phyloP scores from a whole-genome alignment of 106 monocot species.

The Dioscorea zingiberensis region DNA sequence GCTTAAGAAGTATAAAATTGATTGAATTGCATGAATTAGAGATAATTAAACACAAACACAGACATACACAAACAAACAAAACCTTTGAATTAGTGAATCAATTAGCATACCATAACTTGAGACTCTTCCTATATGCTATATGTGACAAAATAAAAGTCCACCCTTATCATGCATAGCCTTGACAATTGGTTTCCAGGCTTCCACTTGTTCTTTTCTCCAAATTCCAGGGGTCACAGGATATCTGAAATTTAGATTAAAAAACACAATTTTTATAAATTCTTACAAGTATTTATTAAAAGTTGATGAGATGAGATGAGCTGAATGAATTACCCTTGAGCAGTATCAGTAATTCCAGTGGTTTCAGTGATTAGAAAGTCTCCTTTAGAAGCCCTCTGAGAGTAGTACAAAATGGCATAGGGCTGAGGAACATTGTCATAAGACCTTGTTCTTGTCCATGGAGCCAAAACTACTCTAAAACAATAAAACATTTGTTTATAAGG shows the following conservation, averaged over 20 bases:
- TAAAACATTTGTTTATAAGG: too few relatives aligned
- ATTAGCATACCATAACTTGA: constrained; percentile 20
- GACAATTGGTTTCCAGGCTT: constrained; percentile 58
- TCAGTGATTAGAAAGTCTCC: constrained; percentile 55
- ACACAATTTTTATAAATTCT: not conserved
- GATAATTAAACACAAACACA: not conserved
- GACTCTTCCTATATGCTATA: constrained; percentile 42
- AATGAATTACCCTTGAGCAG: constrained; percentile 31
- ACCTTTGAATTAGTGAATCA: not conserved
- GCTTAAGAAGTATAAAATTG: too few relatives aligned
- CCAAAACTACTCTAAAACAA: constrained; percentile 29
- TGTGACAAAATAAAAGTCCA: constrained; percentile 44
- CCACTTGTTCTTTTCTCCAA: constrained; percentile 51
- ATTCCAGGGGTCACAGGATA: constrained; percentile 43
- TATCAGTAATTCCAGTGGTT: constrained; percentile 46
- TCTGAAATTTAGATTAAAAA: not conserved
- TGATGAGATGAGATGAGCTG: not conserved
- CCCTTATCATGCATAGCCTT: constrained; percentile 52
- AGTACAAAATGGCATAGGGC: constrained; percentile 55
- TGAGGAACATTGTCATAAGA: constrained; percentile 56
- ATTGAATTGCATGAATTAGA: not conserved
- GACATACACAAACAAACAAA: too few relatives aligned
- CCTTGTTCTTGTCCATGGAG: constrained; percentile 60
- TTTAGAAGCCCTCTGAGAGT: constrained; percentile 49
- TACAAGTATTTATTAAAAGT: too few relatives aligned